These are phyloP conservation scores for Neltuma alba DNA, from an alignment of 306 rosid genomes.

Conservation along the genomic window DNA sequence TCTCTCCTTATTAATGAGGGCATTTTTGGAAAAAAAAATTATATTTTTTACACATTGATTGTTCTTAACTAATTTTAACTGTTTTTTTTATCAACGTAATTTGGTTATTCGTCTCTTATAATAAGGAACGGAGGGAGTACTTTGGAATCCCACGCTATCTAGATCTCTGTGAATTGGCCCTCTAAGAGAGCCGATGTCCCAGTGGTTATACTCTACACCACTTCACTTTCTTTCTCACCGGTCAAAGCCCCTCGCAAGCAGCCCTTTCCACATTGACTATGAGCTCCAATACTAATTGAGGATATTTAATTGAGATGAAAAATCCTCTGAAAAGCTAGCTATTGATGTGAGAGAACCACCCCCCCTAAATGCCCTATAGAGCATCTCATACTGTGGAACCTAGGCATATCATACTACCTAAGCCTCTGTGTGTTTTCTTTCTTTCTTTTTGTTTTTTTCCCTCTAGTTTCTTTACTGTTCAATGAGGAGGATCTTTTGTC, in stretches of 20 bases:
- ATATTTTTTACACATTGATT: no score
- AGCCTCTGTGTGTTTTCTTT: background rate
- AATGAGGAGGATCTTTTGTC: background rate
- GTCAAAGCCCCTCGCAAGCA: background rate
- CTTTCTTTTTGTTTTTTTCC: background rate
- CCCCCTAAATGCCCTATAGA: no score
- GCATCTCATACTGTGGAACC: background rate
- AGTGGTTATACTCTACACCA: background rate
- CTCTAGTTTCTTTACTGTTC: background rate
- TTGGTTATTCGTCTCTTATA: no score
- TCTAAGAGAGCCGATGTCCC: background rate
- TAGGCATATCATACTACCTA: background rate
- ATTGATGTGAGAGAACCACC: background rate
- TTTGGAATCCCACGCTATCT: background rate
- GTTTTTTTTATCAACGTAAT: no score
- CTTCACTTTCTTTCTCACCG: background rate
- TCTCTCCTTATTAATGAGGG: no score
- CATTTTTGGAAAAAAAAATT: no score
- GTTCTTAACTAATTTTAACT: no score
- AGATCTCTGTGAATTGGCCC: background rate
- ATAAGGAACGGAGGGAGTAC: no score
- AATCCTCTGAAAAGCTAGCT: background rate
- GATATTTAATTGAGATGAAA: background rate
- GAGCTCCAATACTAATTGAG: background rate
- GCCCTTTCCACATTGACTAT: background rate